These are phyloP conservation scores for Aspergillus neoniger DNA, from an alignment of 2,329 filamentous ascomycete genomes.

Conservation along the genomic window DNA sequence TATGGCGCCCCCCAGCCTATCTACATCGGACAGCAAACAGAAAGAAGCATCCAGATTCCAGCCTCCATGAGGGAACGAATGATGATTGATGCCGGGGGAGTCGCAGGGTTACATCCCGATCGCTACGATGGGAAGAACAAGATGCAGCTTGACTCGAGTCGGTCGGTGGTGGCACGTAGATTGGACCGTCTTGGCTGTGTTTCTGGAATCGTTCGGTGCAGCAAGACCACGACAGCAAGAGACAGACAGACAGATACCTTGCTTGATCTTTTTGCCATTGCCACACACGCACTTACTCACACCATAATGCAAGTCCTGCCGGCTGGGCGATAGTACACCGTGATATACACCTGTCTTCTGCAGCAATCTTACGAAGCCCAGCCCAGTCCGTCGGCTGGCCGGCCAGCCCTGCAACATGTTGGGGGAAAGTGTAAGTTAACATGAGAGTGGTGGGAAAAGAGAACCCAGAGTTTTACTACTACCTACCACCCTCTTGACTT, in stretches of 20 bases:
- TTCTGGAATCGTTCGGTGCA: constrained; percentile 43
- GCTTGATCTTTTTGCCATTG: constrained; percentile 9
- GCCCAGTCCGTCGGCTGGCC: no score
- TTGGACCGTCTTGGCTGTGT: constrained; percentile 23
- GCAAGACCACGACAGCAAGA: constrained; percentile 21
- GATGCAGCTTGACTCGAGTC: constrained; percentile 11
- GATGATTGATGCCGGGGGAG: neutral
- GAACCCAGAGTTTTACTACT: neutral
- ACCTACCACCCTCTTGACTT: neutral
- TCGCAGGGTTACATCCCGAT: constrained; percentile 9
- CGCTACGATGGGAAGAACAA: constrained; percentile 1
- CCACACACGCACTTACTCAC: neutral
- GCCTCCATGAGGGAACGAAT: constrained; percentile 1
- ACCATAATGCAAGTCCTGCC: neutral
- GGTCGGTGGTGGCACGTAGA: constrained; percentile 21
- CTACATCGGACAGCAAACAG: neutral
- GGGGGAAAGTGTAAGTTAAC: no score
- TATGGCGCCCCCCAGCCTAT: neutral
- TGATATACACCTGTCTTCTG: neutral
- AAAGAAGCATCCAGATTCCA: no score
- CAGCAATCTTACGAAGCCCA: neutral
- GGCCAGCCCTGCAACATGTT: no score
- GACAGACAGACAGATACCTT: neutral
- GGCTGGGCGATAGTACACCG: neutral
- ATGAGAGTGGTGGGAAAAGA: no score